These are phyloP conservation scores for Ceratocystis harringtonii DNA, from an alignment of 2,329 filamentous ascomycete genomes.

Conservation along the genomic window DNA sequence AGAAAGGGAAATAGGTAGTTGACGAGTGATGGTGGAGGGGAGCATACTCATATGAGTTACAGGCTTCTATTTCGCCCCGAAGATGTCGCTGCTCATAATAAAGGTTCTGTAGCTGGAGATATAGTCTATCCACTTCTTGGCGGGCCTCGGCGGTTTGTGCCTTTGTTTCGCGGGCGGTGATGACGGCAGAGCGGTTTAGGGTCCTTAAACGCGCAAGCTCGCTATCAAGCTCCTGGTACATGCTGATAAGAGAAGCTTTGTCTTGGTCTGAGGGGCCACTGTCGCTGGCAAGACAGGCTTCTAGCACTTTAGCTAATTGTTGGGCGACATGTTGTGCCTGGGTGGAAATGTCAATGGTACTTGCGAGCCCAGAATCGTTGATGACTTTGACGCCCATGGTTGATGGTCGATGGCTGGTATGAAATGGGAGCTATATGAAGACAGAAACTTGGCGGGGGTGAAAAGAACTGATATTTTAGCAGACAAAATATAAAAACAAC, in stretches of 20 bases:
- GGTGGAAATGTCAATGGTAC: slow-evolving; percentile 57
- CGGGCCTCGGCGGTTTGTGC: slow-evolving; percentile 70
- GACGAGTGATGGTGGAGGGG: neutral
- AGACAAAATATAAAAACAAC: too few species aligned
- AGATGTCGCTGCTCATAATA: slow-evolving; percentile 93
- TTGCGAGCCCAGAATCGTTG: slow-evolving; percentile 38
- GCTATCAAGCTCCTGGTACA: slow-evolving; percentile 27
- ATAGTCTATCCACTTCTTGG: slow-evolving; percentile 79
- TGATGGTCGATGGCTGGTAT: neutral
- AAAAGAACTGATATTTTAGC: too few species aligned
- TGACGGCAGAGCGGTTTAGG: slow-evolving; percentile 66
- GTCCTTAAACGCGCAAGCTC: slow-evolving; percentile 68
- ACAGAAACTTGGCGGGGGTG: neutral
- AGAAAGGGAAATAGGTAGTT: neutral
- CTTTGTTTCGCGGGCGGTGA: slow-evolving; percentile 75
- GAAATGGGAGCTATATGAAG: neutral
- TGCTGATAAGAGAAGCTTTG: neutral
- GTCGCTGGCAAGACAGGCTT: slow-evolving; percentile 30
- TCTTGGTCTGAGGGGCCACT: slow-evolving; percentile 23
- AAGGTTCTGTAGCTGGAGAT: slow-evolving; percentile 85
- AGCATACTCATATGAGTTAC: slow-evolving; percentile 78
- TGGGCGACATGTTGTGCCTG: slow-evolving; percentile 59
- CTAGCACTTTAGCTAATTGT: slow-evolving; percentile 41
- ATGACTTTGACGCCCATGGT: slow-evolving; percentile 21
- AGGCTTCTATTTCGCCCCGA: slow-evolving; percentile 75